These are phyloP conservation scores for Evernia prunastri DNA, from an alignment of 495 filamentous ascomycete species.

Conservation along the genomic window DNA sequence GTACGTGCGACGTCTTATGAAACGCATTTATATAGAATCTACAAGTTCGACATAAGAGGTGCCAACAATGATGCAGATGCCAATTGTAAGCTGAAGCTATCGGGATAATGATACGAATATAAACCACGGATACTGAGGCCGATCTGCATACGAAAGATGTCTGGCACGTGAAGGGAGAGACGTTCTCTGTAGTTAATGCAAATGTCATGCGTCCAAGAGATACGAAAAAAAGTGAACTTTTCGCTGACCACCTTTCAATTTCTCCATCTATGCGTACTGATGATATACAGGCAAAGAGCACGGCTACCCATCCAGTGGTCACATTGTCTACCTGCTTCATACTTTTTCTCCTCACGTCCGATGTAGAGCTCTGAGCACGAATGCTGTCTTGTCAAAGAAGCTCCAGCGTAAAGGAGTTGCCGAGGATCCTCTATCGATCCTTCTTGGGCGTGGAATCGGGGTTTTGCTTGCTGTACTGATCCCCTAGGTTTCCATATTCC, in stretches of 20 bases:
- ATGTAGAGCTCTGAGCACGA: conserved; percentile 3
- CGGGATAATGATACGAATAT: not conserved
- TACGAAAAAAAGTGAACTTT: not conserved
- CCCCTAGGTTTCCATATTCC: conserved; percentile 79
- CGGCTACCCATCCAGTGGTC: not conserved
- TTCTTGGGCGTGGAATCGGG: conserved; percentile 55
- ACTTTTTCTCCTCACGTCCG: not conserved
- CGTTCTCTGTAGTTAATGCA: not conserved
- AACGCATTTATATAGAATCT: no score
- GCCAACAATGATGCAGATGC: not conserved
- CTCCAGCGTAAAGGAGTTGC: not conserved
- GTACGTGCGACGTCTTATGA: no score
- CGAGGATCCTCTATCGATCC: conserved; percentile 47
- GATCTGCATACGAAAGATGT: not conserved
- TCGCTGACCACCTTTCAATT: not conserved
- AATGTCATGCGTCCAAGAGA: not conserved
- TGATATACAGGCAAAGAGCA: not conserved
- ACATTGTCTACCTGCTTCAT: not conserved
- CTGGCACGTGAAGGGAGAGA: not conserved
- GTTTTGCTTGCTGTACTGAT: conserved; percentile 57
- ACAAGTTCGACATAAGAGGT: no score
- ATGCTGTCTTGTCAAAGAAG: not conserved
- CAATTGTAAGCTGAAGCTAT: not conserved
- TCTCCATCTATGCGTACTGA: not conserved
- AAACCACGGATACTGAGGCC: no score